These are phyloP conservation scores for Termitomyces titanicus DNA, from an alignment of 768 basidiomycete species.

Conservation along the genomic window DNA sequence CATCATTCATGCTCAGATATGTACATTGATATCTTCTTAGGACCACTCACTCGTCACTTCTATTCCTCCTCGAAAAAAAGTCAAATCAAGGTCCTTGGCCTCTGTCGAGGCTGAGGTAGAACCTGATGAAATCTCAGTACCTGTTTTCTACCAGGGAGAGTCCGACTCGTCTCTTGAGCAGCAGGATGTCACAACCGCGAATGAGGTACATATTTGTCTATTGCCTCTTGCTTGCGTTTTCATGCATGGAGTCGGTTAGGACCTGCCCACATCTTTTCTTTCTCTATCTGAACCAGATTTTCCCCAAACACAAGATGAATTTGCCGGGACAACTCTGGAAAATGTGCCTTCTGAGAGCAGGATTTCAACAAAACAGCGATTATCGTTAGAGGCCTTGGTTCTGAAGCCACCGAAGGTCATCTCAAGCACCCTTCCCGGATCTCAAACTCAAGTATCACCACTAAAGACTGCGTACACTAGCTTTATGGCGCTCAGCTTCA, in stretches of 20 bases:
- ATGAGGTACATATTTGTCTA: neutral
- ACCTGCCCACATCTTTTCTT: neutral
- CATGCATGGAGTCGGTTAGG: neutral
- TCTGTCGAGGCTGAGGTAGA: neutral
- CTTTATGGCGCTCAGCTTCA: constrained; percentile 33
- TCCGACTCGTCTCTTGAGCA: neutral
- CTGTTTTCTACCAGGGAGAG: neutral
- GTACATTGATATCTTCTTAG: neutral
- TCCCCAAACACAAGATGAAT: constrained; percentile 4
- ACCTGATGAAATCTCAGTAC: neutral
- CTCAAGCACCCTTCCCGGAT: neutral
- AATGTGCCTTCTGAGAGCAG: constrained; percentile 24
- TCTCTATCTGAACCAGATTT: no score
- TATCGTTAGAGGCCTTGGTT: constrained; percentile 36
- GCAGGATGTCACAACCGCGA: neutral
- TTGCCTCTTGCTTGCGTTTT: neutral
- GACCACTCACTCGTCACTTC: neutral
- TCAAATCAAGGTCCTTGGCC: neutral
- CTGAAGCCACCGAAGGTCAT: constrained; percentile 18
- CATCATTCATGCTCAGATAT: neutral
- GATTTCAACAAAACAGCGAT: constrained; percentile 48
- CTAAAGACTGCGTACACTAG: neutral
- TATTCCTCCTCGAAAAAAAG: constrained; percentile 4
- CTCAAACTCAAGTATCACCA: constrained; percentile 6
- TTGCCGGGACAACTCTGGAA: constrained; percentile 12